Percentiles rank a stretch among this genome's conserved stretches.
phyloP scores from a whole-genome alignment of 2,329 filamentous ascomycete genomes.

The Verticillium zaregamsianum region DNA sequence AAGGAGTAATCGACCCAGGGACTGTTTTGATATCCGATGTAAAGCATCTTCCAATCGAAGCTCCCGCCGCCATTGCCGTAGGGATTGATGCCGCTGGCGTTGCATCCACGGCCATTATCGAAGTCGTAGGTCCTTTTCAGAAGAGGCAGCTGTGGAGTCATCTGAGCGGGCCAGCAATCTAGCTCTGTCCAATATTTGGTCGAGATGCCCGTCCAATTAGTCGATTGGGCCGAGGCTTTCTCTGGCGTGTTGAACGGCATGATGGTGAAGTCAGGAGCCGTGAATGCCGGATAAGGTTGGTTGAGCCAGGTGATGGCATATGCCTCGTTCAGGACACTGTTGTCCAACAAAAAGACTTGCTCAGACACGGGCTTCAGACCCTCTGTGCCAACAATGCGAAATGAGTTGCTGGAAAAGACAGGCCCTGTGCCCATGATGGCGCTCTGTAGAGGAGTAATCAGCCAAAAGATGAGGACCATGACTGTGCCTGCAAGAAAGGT shows the following conservation, averaged over 20 bases:
- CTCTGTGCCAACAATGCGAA: background rate
- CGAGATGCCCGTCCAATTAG: slow-evolving; percentile 22
- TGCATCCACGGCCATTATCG: slow-evolving; percentile 33
- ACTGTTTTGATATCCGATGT: slow-evolving; percentile 37
- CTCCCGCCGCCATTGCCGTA: slow-evolving; percentile 10
- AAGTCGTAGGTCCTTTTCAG: slow-evolving; percentile 18
- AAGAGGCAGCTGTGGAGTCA: background rate
- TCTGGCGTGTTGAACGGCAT: slow-evolving; percentile 32
- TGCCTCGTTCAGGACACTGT: slow-evolving; percentile 34
- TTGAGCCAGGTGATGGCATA: slow-evolving; percentile 43
- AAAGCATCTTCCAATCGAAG: slow-evolving; percentile 24
- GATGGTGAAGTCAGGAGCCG: slow-evolving; percentile 33
- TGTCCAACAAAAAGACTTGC: slow-evolving; percentile 21
- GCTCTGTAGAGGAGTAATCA: slow-evolving; percentile 50
- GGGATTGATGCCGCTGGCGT: slow-evolving; percentile 16
- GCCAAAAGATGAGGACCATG: slow-evolving; percentile 50
- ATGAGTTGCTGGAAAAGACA: slow-evolving; percentile 17
- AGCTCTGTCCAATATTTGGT: slow-evolving; percentile 32
- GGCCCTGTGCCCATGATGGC: slow-evolving; percentile 43
- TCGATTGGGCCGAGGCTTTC: background rate
- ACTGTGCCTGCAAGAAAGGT: slow-evolving; percentile 43
- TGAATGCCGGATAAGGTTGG: slow-evolving; percentile 39
- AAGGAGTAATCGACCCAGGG: slow-evolving; percentile 27
- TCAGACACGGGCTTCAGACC: slow-evolving; percentile 15
- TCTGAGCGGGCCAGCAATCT: slow-evolving; percentile 28